Percentiles rank a stretch among this genome's conserved stretches.
Evolutionary conservation across 305 asterid genomes (phyloP).

Genomic region (Striga hermonthica): DNA sequence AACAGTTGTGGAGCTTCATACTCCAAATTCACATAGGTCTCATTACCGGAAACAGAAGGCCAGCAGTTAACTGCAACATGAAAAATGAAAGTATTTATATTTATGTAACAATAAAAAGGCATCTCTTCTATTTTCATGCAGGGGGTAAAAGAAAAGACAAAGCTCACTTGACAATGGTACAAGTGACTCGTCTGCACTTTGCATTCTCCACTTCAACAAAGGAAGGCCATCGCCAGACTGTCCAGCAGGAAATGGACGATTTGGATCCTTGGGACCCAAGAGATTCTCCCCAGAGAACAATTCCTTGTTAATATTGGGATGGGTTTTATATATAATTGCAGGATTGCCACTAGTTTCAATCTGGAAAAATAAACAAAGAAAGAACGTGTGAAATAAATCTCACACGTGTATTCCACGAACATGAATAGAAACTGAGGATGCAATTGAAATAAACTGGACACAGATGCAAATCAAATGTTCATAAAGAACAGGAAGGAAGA

Average conservation of each 20-base stretch:
- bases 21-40: slow-evolving; percentile 79
- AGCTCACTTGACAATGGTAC: slow-evolving; percentile 84
- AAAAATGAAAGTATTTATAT: slow-evolving; percentile 5
- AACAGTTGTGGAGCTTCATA: slow-evolving; percentile 74
- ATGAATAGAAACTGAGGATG: slow-evolving; percentile 18
- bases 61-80: slow-evolving; percentile 78
- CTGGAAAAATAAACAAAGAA: slow-evolving; percentile 37
- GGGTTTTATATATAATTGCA: slow-evolving; percentile 66
- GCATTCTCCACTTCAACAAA: slow-evolving; percentile 92
- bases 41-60: slow-evolving; percentile 86
- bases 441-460: neutral
- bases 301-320: slow-evolving; percentile 85
- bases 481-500: slow-evolving; percentile 20
- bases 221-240: slow-evolving; percentile 69
- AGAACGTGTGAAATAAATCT: neutral
- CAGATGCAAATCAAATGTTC: slow-evolving; percentile 14
- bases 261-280: slow-evolving; percentile 72
- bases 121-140: neutral
- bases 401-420: slow-evolving; percentile 17
- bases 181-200: slow-evolving; percentile 69
- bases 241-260: slow-evolving; percentile 67
- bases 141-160: slow-evolving; percentile 8
- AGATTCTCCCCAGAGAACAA: slow-evolving; percentile 67
- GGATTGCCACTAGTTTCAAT: slow-evolving; percentile 74
- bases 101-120: neutral